Evolutionary conservation across 768 basidiomycete genomes (phyloP).

Genomic region (Russula vinacea): DNA sequence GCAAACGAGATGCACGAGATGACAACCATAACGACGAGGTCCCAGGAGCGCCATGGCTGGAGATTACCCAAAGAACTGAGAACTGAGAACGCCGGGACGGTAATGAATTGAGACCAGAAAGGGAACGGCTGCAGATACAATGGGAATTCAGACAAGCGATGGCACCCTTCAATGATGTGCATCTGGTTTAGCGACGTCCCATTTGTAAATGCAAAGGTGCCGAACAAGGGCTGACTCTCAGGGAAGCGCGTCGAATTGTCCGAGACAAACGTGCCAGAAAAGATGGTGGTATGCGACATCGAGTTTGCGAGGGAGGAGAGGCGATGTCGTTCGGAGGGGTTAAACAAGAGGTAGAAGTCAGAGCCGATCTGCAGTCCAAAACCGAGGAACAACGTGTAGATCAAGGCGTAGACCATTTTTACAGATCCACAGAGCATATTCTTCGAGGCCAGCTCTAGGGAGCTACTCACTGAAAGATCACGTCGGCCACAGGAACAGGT

Average conservation of each 20-base stretch:
- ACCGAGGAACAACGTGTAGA: conserved; percentile 78
- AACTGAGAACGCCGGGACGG: conserved; percentile 69
- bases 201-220: conserved; percentile 66
- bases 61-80: conserved; percentile 69
- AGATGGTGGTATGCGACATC: conserved; percentile 46
- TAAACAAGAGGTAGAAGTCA: conserved; percentile 70
- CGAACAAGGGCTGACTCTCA: conserved; percentile 44
- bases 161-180: conserved; percentile 59
- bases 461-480: no score
- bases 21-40: conserved; percentile 76
- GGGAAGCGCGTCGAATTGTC: conserved; percentile 47
- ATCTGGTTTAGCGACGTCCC: conserved; percentile 44
- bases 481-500: conserved; percentile 37
- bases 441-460: no score
- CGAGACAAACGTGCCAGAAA: conserved; percentile 63
- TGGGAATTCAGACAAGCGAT: conserved; percentile 56
- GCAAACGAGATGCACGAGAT: conserved; percentile 77
- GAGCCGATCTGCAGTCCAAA: conserved; percentile 82
- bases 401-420: conserved; percentile 80
- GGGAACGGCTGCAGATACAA: conserved; percentile 84
- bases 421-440: conserved; percentile 70
- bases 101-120: conserved; percentile 64
- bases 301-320: conserved; percentile 51
- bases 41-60: conserved; percentile 66
- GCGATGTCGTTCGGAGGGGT: conserved; percentile 51